Evolutionary conservation across 2,329 filamentous ascomycete species (phyloP).

Genomic region (Neopestalotiopsis sp.): DNA sequence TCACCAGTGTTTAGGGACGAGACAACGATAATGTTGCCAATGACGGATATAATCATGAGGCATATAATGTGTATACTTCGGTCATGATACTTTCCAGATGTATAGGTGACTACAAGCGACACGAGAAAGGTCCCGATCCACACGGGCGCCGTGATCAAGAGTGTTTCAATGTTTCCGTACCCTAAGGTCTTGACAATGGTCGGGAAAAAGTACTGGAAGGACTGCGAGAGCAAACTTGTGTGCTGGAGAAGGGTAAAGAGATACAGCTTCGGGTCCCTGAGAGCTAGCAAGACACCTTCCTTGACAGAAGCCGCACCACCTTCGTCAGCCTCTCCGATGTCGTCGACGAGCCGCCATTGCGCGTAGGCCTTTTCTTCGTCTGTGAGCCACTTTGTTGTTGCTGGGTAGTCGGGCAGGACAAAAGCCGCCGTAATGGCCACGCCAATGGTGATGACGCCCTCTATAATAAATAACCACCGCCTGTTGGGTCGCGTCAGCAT

Average conservation of each 20-base stretch:
- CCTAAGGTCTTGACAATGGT: conserved; percentile 67
- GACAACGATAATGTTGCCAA: conserved; percentile 62
- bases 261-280: conserved; percentile 57
- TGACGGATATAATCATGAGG: conserved; percentile 56
- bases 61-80: conserved; percentile 61
- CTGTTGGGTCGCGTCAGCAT: conserved; percentile 23
- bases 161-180: conserved; percentile 58
- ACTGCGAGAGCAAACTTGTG: conserved; percentile 55
- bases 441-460: conserved; percentile 46
- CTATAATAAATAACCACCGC: conserved; percentile 47
- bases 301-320: conserved; percentile 43
- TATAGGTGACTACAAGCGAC: conserved; percentile 60
- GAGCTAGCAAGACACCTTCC: conserved; percentile 52
- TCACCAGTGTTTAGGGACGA: conserved; percentile 50
- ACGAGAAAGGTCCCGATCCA: conserved; percentile 60
- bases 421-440: conserved; percentile 40
- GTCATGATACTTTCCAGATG: conserved; percentile 58
- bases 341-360: conserved; percentile 55
- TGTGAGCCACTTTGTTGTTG: conserved; percentile 57
- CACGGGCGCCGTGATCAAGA: conserved; percentile 63
- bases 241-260: conserved; percentile 62
- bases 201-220: conserved; percentile 71
- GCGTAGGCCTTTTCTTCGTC: conserved; percentile 59
- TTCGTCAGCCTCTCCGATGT: conserved; percentile 52
- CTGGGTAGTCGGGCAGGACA: conserved; percentile 58